phyloP scores from a whole-genome alignment of 768 basidiomycete species.

The Rhizopogon vesiculosus region DNA sequence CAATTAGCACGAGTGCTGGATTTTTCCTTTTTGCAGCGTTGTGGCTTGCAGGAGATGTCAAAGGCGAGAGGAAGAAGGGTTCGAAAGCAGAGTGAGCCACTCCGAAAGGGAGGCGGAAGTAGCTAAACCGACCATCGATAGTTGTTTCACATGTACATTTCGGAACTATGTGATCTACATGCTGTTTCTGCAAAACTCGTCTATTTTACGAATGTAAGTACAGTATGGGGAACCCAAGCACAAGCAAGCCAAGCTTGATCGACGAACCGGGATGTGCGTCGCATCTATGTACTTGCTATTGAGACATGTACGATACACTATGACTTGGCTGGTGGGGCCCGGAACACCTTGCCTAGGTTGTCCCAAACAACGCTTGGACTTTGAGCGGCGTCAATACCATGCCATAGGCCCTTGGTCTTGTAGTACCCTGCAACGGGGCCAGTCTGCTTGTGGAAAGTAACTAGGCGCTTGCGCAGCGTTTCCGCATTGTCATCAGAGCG shows the following conservation, averaged over 20 bases:
- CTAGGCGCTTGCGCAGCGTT: constrained; percentile 84
- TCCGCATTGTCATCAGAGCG: constrained; percentile 98
- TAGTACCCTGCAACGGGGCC: constrained; percentile 97
- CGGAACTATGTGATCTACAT: constrained; percentile 9
- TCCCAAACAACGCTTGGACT: constrained; percentile 92
- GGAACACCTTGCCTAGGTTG: constrained; percentile 63
- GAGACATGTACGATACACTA: constrained; percentile 4
- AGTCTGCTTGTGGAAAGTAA: constrained; percentile 90
- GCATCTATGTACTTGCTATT: background rate
- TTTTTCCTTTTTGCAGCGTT: constrained; percentile 84
- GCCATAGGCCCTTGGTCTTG: constrained; percentile 87
- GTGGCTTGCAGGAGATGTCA: constrained; percentile 84
- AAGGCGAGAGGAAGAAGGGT: constrained; percentile 51
- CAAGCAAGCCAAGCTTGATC: background rate
- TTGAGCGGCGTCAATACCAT: constrained; percentile 90
- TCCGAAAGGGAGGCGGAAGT: background rate
- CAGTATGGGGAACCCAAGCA: constrained; percentile 7
- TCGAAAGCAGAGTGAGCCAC: constrained; percentile 22
- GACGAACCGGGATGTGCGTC: no score
- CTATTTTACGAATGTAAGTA: constrained; percentile 14
- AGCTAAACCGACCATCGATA: constrained; percentile 2
- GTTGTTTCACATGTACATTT: background rate
- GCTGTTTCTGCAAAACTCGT: background rate
- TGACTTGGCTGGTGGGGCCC: constrained; percentile 18
- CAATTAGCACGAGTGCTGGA: constrained; percentile 80